phyloP scores from a whole-genome alignment of 495 filamentous ascomycete genomes.

The Pyrenopolyporus hunteri region DNA sequence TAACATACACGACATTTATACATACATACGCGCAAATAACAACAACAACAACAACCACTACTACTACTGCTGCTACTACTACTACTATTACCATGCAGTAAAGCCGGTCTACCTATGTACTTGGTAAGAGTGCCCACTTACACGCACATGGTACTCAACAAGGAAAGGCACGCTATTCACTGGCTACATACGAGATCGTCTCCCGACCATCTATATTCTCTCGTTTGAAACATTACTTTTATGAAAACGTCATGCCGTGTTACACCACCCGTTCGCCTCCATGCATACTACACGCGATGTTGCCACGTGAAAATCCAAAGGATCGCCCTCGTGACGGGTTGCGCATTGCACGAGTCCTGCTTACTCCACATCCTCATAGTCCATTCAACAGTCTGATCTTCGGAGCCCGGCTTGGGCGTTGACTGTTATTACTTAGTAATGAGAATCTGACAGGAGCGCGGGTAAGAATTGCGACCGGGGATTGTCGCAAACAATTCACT shows the following conservation, averaged over 20 bases:
- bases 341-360: constrained; percentile 38
- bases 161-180: background rate
- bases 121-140: too few relatives aligned
- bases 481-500: constrained; percentile 16
- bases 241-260: constrained; percentile 32
- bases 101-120: background rate
- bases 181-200: background rate
- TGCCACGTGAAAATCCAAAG: constrained; percentile 38
- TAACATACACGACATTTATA: constrained; percentile 1
- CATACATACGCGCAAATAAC: too few relatives aligned
- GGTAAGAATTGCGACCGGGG: constrained; percentile 6
- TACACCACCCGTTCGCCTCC: constrained; percentile 8
- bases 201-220: constrained; percentile 4
- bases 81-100: too few relatives aligned
- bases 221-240: constrained; percentile 12
- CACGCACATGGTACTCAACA: too few relatives aligned
- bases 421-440: constrained; percentile 6
- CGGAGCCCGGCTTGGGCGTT: constrained; percentile 4
- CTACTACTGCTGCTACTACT: too few relatives aligned
- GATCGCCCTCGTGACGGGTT: constrained; percentile 37
- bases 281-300: constrained; percentile 6
- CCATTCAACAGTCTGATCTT: constrained; percentile 14
- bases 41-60: too few relatives aligned
- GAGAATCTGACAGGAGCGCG: constrained; percentile 4
- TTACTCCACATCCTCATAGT: constrained; percentile 34